These are phyloP conservation scores for Penicillium brevicompactum DNA, from an alignment of 2,329 filamentous ascomycete species.

Conservation along the genomic window DNA sequence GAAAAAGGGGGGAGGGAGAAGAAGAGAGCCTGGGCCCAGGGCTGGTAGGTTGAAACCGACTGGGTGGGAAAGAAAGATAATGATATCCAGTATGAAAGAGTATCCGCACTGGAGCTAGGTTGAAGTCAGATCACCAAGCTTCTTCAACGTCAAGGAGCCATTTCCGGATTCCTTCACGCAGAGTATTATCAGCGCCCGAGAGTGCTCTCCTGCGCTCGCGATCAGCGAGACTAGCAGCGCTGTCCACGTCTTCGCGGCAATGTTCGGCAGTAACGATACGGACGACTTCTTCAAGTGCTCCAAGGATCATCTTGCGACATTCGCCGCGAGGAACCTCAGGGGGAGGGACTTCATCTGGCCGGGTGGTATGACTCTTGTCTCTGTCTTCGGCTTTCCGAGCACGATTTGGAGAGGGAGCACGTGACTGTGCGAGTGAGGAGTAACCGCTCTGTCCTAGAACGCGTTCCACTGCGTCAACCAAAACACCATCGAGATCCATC, in stretches of 20 bases:
- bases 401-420: conserved; percentile 44
- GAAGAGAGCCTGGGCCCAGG: background rate
- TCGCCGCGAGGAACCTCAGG: conserved; percentile 53
- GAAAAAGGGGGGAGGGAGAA: background rate
- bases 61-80: conserved; percentile 3
- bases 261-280: conserved; percentile 55
- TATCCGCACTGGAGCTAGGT: conserved; percentile 1
- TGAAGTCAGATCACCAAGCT: conserved; percentile 34
- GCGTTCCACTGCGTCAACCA: conserved; percentile 60
- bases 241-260: conserved; percentile 42
- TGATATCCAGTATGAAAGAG: background rate
- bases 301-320: conserved; percentile 57
- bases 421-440: conserved; percentile 44
- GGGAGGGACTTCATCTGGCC: conserved; percentile 31
- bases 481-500: conserved; percentile 60
- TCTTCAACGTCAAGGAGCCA: conserved; percentile 57
- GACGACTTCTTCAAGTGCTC: conserved; percentile 59
- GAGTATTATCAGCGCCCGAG: conserved; percentile 49
- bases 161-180: conserved; percentile 59
- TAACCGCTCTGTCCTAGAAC: conserved; percentile 51
- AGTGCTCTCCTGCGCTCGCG: conserved; percentile 36
- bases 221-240: conserved; percentile 33
- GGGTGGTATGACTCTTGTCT: conserved; percentile 24
- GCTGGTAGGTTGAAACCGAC: background rate
- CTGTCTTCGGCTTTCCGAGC: conserved; percentile 36